Base-by-base conservation (phyloP, 176 grass and related monocot genomes). In the Rhynchospora tenuis region DNA sequence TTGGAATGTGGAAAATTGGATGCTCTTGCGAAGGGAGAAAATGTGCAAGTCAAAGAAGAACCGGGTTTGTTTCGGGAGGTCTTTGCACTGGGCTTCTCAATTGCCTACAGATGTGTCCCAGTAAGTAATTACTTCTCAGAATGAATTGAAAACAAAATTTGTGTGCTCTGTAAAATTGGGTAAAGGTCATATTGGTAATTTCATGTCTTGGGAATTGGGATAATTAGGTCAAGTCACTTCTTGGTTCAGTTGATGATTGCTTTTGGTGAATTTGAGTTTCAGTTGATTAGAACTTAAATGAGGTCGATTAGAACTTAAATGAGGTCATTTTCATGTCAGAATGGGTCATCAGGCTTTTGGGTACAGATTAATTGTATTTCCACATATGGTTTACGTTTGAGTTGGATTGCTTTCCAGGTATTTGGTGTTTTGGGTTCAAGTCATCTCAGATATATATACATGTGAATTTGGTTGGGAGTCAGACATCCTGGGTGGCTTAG, bases 61-160 rank as follows among this genome's bases (percentile, higher is more conserved):
- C 82, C 73, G 66, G 89, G 92, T 59, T 64, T 98, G 82, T 94
- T 94, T 87, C 91, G 89, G 48, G 92, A 98, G 74, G 85, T 90
- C 45, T 94, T 98, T 83, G 82, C 79, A 79, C 87, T 14, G 87
- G 89, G 92, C 44, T 94, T 65, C 66, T 91, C 95, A 9, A 15
- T 98, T 24, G 82, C 88, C 73, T 98, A 88, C 66, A 88, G 95
- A 86, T 98, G 90, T 83, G 90, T 88, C 5, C 81, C 48, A 55
- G 95, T 98, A 86, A 86, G 87, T 73, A 0, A 54, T 81, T 23
- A 71, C 58, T 70, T 27, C 22, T 26, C 71, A 74, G 71, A 19
- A 73, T 73, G n/a, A 75, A 20, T 27, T 74, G 17, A 73, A 73
- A 55, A 29, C 24, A 3, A 50, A 55, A 6, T 55, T 52, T 2